phyloP scores from a whole-genome alignment of 2,329 filamentous ascomycete genomes.

The Alternaria sp. region DNA sequence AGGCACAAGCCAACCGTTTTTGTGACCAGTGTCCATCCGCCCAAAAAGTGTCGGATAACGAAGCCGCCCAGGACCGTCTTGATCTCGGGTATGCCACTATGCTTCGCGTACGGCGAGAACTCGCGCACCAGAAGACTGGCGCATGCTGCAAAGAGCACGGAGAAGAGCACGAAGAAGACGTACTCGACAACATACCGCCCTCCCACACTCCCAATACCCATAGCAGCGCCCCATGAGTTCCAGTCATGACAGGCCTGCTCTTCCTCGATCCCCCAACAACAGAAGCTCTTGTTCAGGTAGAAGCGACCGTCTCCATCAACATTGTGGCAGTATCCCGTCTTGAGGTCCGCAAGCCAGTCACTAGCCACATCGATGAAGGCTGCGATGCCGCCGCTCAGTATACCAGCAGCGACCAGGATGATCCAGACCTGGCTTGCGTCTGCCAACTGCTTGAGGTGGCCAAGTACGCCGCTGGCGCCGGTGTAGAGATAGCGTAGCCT shows the following conservation, averaged over 20 bases:
- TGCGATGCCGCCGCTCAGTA: constrained; percentile 82
- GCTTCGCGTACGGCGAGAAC: constrained; percentile 87
- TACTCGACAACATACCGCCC: constrained; percentile 87
- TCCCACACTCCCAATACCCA: constrained; percentile 69
- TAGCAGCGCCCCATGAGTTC: constrained; percentile 80
- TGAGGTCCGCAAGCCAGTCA: constrained; percentile 92
- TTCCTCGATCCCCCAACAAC: constrained; percentile 84
- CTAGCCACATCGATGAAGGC: constrained; percentile 89
- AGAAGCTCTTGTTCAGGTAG: constrained; percentile 90
- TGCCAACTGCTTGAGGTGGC: constrained; percentile 73
- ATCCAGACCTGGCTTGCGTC: constrained; percentile 94
- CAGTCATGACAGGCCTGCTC: constrained; percentile 83
- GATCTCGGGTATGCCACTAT: constrained; percentile 96
- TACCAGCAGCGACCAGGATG: constrained; percentile 82
- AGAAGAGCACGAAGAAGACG: constrained; percentile 82
- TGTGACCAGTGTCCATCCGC: constrained; percentile 84
- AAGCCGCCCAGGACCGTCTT: constrained; percentile 96
- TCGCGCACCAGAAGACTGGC: constrained; percentile 81
- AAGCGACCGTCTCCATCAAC: constrained; percentile 81
- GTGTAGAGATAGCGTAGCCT: constrained; percentile 78
- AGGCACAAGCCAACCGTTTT: constrained; percentile 91
- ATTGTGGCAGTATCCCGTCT: constrained; percentile 83
- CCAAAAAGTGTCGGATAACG: constrained; percentile 85
- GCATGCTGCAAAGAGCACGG: constrained; percentile 77
- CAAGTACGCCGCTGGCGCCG: constrained; percentile 71